A percentile compares a stretch with the other conserved stretches of the same genome.
Evolutionary conservation across 176 grass and related monocot species (phyloP).

Genomic region (Rhynchospora pubera): DNA sequence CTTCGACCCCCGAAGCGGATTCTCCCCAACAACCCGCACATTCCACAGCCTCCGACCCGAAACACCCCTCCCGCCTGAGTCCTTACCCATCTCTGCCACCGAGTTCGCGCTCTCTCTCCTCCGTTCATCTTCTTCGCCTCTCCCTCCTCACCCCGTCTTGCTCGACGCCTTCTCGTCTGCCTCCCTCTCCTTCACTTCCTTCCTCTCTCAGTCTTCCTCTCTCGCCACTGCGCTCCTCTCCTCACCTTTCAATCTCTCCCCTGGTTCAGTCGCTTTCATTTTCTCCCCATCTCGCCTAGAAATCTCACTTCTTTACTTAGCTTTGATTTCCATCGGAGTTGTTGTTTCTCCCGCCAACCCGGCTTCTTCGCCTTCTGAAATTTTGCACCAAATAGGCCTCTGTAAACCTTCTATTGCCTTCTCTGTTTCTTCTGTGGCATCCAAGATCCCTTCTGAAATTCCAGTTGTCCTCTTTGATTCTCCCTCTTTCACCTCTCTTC

Average conservation of each 20-base stretch:
- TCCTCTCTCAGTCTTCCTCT: slow-evolving; percentile 20
- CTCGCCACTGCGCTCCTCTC: slow-evolving; percentile 22
- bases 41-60: slow-evolving; percentile 17
- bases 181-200: slow-evolving; percentile 16
- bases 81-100: slow-evolving; percentile 10
- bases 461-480: slow-evolving; percentile 33
- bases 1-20: slow-evolving; percentile 19
- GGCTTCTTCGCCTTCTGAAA: neutral
- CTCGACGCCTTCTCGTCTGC: slow-evolving; percentile 27
- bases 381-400: slow-evolving; percentile 8
- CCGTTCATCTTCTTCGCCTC: slow-evolving; percentile 6
- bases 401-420: slow-evolving; percentile 25
- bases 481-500: slow-evolving; percentile 26
- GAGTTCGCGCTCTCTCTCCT: slow-evolving; percentile 20
- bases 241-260: neutral
- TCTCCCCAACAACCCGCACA: neutral
- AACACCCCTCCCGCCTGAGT: neutral
- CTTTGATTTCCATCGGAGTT: slow-evolving; percentile 24
- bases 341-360: slow-evolving; percentile 25
- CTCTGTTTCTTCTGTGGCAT: slow-evolving; percentile 11
- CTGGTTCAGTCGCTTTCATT: slow-evolving; percentile 24
- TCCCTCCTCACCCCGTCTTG: slow-evolving; percentile 15
- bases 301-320: slow-evolving; percentile 27
- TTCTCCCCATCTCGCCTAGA: slow-evolving; percentile 15
- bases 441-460: slow-evolving; percentile 17